Conservation (phyloP, 1,139 yeast species). For the Blastobotrys proliferans region DNA sequence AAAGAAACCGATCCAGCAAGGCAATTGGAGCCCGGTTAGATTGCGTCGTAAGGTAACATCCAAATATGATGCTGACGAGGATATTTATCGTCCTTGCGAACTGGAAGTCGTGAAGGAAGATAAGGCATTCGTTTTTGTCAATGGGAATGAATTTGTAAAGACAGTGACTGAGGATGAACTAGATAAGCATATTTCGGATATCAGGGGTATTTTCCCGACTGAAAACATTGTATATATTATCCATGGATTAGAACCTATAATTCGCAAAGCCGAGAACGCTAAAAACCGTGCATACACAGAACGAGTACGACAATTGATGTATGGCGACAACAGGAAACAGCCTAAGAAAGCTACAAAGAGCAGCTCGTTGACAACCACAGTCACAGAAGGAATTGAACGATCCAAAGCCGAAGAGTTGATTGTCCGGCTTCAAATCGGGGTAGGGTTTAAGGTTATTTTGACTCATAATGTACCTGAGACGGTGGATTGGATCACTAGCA, state of each 20-base stretch:
- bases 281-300: slow-evolving; percentile 20
- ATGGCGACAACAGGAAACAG: neutral
- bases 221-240: slow-evolving; percentile 23
- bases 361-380: neutral
- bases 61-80: slow-evolving; percentile 19
- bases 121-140: slow-evolving; percentile 16
- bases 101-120: slow-evolving; percentile 16
- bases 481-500: slow-evolving; percentile 24
- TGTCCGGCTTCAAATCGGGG: slow-evolving; percentile 18
- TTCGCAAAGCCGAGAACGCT: slow-evolving; percentile 19
- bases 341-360: neutral
- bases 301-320: slow-evolving; percentile 25
- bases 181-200: slow-evolving; percentile 15
- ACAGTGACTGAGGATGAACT: slow-evolving; percentile 8
- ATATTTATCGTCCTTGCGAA: slow-evolving; percentile 21
- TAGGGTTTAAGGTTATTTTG: slow-evolving; percentile 22
- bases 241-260: slow-evolving; percentile 22
- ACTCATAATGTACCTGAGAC: slow-evolving; percentile 21
- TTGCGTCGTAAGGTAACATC: slow-evolving; percentile 20
- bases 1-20: neutral
- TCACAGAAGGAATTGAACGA: neutral
- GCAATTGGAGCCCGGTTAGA: slow-evolving; percentile 8
- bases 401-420: slow-evolving; percentile 10
- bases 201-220: slow-evolving; percentile 12
- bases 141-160: slow-evolving; percentile 13